Evolutionary conservation across 371 early-diverging fungal species (phyloP).

Genomic region (Sporodiniella umbellata): DNA sequence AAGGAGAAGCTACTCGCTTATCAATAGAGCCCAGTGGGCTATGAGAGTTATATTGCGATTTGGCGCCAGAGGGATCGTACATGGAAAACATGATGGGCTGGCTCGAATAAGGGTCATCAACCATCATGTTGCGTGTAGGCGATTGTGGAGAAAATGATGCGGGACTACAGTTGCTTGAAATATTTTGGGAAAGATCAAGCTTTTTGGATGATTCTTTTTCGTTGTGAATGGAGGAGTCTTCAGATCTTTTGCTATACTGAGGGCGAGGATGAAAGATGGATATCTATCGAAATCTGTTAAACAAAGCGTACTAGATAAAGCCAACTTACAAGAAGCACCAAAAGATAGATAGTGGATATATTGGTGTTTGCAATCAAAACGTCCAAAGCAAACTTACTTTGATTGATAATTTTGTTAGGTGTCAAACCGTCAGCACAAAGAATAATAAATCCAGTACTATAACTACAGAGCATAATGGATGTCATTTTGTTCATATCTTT

Average conservation of each 20-base stretch:
- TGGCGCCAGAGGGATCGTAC: constrained; percentile 5
- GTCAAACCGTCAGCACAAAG: constrained; percentile 46
- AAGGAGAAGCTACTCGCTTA: no score
- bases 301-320: no score
- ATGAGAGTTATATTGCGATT: no score
- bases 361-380: constrained; percentile 36
- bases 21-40: no score
- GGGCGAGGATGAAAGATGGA: constrained; percentile 43
- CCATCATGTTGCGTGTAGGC: constrained; percentile 16
- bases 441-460: constrained; percentile 33
- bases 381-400: constrained; percentile 43
- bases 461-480: constrained; percentile 22
- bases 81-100: constrained; percentile 40
- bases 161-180: not conserved
- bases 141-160: not conserved
- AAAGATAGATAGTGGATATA: constrained; percentile 25
- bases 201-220: not conserved
- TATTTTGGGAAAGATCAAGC: no score
- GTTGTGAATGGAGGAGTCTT: not conserved
- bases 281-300: constrained; percentile 20
- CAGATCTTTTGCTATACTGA: constrained; percentile 11
- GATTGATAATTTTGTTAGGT: constrained; percentile 19
- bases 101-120: constrained; percentile 37
- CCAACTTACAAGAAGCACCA: constrained; percentile 21
- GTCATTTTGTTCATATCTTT: constrained; percentile 44